phyloP scores from a whole-genome alignment of 805 yeast genomes.

The Lipomyces sp. region DNA sequence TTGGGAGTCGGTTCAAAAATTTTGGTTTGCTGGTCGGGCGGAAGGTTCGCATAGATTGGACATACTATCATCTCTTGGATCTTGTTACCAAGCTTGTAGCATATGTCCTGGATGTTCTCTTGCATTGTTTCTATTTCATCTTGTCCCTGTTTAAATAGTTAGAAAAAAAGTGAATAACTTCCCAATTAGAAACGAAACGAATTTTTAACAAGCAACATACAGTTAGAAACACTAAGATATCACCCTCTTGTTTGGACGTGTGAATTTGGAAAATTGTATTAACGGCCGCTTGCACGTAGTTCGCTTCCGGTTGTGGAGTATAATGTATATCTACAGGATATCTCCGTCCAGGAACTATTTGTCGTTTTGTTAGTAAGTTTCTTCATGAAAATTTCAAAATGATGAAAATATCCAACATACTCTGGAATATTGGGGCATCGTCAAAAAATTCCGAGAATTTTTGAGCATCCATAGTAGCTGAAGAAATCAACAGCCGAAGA shows the following conservation, averaged over 20 bases:
- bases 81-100: constrained; percentile 63
- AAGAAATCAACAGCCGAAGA: constrained; percentile 78
- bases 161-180: constrained; percentile 41
- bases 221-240: constrained; percentile 67
- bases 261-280: constrained; percentile 89
- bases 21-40: constrained; percentile 84
- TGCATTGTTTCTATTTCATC: constrained; percentile 88
- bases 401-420: neutral
- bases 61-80: constrained; percentile 71
- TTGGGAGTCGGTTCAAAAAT: constrained; percentile 89
- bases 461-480: constrained; percentile 88
- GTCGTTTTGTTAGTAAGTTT: constrained; percentile 44
- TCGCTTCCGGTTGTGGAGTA: constrained; percentile 81
- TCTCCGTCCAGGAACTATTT: constrained; percentile 79
- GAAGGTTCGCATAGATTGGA: constrained; percentile 90
- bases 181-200: neutral
- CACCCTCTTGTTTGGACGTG: constrained; percentile 76
- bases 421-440: constrained; percentile 71
- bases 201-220: constrained; percentile 43
- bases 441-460: constrained; percentile 82
- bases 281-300: constrained; percentile 79
- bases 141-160: constrained; percentile 67
- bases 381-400: neutral
- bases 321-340: constrained; percentile 86
- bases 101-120: constrained; percentile 70